Conservation (phyloP, 2,329 filamentous ascomycete genomes). For the Fusarium mangiferae region DNA sequence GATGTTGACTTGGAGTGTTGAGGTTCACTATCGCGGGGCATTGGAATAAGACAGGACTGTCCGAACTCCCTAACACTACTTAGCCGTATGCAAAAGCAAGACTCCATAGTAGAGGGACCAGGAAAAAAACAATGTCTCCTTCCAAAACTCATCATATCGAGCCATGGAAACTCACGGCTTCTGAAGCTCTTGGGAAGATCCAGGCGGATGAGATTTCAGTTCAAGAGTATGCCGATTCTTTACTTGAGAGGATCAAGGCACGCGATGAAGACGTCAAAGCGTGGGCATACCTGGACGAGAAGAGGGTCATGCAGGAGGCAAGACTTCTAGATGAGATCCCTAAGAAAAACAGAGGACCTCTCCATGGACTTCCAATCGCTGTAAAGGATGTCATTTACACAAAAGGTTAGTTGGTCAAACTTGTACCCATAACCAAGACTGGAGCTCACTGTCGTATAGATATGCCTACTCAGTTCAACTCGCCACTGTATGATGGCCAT, state of each 20-base stretch:
- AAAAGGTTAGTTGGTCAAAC: constrained; percentile 52
- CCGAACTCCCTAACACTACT: background rate
- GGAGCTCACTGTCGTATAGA: constrained; percentile 47
- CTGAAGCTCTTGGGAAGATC: constrained; percentile 53
- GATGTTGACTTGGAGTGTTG: background rate
- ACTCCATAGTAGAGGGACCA: background rate
- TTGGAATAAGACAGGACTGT: constrained; percentile 2
- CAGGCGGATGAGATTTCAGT: constrained; percentile 58
- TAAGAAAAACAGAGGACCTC: constrained; percentile 58
- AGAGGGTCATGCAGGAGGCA: constrained; percentile 60
- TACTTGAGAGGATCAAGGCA: constrained; percentile 56
- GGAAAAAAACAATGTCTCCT: constrained; percentile 16
- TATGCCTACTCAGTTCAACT: constrained; percentile 68
- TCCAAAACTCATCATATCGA: constrained; percentile 21
- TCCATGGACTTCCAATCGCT: constrained; percentile 67
- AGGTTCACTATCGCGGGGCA: background rate
- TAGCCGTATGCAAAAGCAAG: background rate
- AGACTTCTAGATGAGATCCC: constrained; percentile 61
- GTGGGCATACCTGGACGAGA: constrained; percentile 60
- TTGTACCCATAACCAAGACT: background rate
- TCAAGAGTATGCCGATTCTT: constrained; percentile 59
- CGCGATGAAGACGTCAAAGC: constrained; percentile 60
- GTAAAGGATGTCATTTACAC: constrained; percentile 71
- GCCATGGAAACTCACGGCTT: constrained; percentile 53
- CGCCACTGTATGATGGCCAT: constrained; percentile 61